Conservation (phyloP, 352 stramenopile species). For the Globisporangium acanthophoron region DNA sequence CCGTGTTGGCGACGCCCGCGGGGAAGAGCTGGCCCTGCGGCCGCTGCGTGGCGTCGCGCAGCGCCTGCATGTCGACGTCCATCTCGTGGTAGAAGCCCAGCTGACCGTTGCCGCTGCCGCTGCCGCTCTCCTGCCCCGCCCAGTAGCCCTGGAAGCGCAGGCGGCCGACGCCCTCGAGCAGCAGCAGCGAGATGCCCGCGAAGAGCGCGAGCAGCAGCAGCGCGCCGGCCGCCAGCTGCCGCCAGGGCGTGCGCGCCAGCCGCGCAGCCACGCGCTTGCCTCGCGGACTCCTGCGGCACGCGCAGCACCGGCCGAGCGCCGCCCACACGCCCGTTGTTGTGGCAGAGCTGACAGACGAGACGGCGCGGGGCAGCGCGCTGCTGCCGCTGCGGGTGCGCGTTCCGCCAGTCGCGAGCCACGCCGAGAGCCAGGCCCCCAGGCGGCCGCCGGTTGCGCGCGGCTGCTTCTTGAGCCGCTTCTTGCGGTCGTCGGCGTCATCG, state of each 20-base stretch:
- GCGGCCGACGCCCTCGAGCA: conserved; percentile 40
- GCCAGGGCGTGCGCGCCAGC: conserved; percentile 1
- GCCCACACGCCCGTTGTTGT: not conserved
- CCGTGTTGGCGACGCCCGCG: conserved; percentile 21
- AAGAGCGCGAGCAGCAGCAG: conserved; percentile 22
- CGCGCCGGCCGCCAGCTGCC: not conserved
- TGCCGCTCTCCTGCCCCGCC: conserved; percentile 20
- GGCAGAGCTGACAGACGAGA: too few relatives aligned
- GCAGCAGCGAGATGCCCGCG: conserved; percentile 16
- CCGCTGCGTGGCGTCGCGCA: conserved; percentile 28
- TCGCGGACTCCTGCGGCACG: not conserved
- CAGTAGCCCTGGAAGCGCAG: conserved; percentile 55
- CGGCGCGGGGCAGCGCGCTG: not conserved
- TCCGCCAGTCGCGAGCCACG: not conserved
- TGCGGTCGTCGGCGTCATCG: not conserved
- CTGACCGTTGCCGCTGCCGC: conserved; percentile 41
- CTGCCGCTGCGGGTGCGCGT: not conserved
- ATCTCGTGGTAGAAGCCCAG: conserved; percentile 80
- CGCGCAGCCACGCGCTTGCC: conserved; percentile 5
- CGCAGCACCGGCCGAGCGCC: not conserved
- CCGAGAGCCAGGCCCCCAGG: not conserved
- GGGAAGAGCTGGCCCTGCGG: conserved; percentile 40
- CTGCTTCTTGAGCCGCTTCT: not conserved
- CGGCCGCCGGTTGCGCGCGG: not conserved
- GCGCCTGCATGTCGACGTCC: conserved; percentile 59